Base-by-base conservation (phyloP, 495 filamentous ascomycete species). In the Tuber magnatum region DNA sequence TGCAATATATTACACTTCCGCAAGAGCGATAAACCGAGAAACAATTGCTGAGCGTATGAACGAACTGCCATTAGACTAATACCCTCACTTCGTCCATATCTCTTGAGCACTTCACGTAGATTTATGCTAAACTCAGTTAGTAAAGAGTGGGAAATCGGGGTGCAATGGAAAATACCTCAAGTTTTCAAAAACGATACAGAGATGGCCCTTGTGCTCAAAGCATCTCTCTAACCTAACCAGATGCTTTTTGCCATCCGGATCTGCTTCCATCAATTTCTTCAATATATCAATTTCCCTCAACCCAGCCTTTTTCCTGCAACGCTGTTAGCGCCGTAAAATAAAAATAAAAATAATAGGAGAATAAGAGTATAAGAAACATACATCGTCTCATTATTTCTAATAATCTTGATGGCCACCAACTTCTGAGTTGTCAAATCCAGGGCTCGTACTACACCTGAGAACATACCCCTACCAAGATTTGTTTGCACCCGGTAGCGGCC, bases 171-270 rank as follows among this genome's bases (percentile, higher is more conserved):
- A 41, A 48, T 81, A 85, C 84, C 83, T 89, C 48, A 99, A 87
- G 80, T 97, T 94, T 84, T 99, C 95, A 84, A 98, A 99, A 1
- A 94, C 94, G 86, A 99, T 91, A 84, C 95, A 98, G 72, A 99
- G 85, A 84, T 99, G 95, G 18, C 90, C 90, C 85, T 97, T 97
- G 85, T 97, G 93, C 77, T 97, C 93, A 81, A 99, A 99, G 69
- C 88, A 86, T 61, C 93, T 88, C 81, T 94, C 90, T 56, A 97
- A 89, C 76, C 92, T 91, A 79, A 99, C 91, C 73, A 98, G 86
- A 82, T 99, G 94, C 83, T 94, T 96, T 85, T 93, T 95, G 84
- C 95, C 91, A 28, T 95, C 92, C 10, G 92, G 91, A 81, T 99
- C 95, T 32, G 92, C 90, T 32, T 88, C 88, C 68, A 89, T 91